Evolutionary conservation across 106 monocot species (phyloP).

Genomic region (Platanthera zijinensis): DNA sequence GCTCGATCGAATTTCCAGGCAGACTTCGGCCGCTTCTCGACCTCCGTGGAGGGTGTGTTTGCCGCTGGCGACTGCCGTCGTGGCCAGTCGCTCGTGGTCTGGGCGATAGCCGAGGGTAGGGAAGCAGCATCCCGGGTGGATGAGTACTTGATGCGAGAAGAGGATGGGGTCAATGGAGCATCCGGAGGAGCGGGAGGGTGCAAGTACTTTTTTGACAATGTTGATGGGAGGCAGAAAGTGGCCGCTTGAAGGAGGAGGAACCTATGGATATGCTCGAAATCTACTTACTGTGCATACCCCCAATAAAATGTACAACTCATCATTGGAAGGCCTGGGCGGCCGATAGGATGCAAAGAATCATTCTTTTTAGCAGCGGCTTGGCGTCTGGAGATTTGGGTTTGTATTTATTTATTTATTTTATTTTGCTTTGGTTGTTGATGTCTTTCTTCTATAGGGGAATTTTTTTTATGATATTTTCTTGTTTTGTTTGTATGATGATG

Average conservation of each 20-base stretch:
- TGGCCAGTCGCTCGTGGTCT: constrained; percentile 92
- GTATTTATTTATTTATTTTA: not conserved
- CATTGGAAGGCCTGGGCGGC: too few species aligned
- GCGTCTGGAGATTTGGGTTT: not conserved
- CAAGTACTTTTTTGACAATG: constrained; percentile 12
- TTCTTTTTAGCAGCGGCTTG: not conserved
- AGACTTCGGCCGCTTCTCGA: constrained; percentile 76
- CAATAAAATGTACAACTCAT: too few species aligned
- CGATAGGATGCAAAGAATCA: not conserved
- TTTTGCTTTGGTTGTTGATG: not conserved
- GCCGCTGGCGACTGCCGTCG: constrained; percentile 95
- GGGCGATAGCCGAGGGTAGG: constrained; percentile 94
- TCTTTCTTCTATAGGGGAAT: not conserved
- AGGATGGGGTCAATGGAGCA: not conserved
- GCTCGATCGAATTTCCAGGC: constrained; percentile 88
- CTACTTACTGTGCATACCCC: too few species aligned
- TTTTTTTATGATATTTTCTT: not conserved
- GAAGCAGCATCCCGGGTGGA: constrained; percentile 82
- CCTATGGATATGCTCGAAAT: not conserved
- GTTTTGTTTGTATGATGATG: not conserved
- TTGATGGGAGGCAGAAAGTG: constrained; percentile 24
- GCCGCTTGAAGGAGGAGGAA: constrained; percentile 12
- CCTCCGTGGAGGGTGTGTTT: constrained; percentile 75
- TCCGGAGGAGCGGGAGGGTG: not conserved
- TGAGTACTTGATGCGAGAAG: constrained; percentile 55